Evolutionary conservation across 2,329 filamentous ascomycete genomes (phyloP), one percentile per base, ranked within the genome.

Genomic region (Aureobasidium zeae): DNA sequence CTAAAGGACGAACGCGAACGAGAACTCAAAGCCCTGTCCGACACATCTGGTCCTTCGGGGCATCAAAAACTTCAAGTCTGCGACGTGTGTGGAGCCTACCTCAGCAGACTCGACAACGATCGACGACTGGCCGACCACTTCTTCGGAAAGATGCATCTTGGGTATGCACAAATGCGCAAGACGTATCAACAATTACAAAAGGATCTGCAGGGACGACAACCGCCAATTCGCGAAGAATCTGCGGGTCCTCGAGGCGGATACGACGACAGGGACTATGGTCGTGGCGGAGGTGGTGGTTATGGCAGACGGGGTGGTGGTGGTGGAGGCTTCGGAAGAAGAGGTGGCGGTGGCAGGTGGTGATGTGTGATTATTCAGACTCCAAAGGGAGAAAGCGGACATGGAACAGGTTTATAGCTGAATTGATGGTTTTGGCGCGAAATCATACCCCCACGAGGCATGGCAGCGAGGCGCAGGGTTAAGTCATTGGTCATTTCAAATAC

Each of bases 11-110:
- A 91, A 49, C 78, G 79, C 50, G 88, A 95, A 66, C 77, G 82
- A 49, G 89, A 96, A 58, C 74, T 98, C 48, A 94, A 94, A 63
- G 80, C 83, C 3, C 73, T 98, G 17, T 84, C 83, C 44, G 91
- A 98, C 65, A 96, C 89, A 0, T 86, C 81, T 19, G 91, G 91
- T 0, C 91, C 91, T 0, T 87, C 81, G 0, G 91, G 91, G 13
- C 91, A 98, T 64, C 91, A 98, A 69, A 98, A 98, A 63, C 72
- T 98, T 29, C 91, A 98, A 63, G 91, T 98, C 34, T 98, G 91
- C 72, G 91, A 98, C 64, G 91, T 96, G 1, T 98, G 91, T 63
- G 91, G 91, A 50, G 91, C 91, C 5, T 98, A 96, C 62, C 74
- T 98, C 26, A 87, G 81, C 50, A 71, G 91, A 16, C 74, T 98